A percentile compares a stretch with the other conserved stretches of the same genome.
Evolutionary conservation across 179 eudicot genomes (phyloP).

Genomic region (Silene coronaria): DNA sequence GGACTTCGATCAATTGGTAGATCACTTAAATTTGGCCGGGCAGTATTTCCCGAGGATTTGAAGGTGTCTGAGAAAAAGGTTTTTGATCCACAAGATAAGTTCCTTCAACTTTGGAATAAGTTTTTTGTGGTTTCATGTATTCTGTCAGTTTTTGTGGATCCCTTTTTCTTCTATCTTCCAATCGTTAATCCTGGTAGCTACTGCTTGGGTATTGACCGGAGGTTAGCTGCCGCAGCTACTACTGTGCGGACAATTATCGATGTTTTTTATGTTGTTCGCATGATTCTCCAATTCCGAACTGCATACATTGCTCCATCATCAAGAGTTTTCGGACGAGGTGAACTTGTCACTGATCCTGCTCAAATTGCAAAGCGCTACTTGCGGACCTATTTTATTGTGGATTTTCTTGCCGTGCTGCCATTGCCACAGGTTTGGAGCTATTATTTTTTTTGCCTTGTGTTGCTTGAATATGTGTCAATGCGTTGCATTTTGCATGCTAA

Average conservation of each 20-base stretch:
- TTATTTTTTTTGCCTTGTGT: neutral
- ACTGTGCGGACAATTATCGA: constrained; percentile 78
- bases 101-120: constrained; percentile 75
- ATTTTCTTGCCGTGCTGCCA: constrained; percentile 91
- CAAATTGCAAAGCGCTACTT: constrained; percentile 90
- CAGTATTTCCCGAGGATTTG: constrained; percentile 92
- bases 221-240: constrained; percentile 69
- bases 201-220: constrained; percentile 70
- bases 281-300: constrained; percentile 89
- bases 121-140: constrained; percentile 85
- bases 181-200: constrained; percentile 39
- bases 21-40: constrained; percentile 78
- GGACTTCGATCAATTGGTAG: constrained; percentile 87
- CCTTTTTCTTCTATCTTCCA: constrained; percentile 88
- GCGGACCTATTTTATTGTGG: constrained; percentile 61
- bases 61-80: constrained; percentile 89
- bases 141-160: constrained; percentile 79
- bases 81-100: constrained; percentile 94
- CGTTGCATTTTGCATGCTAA: neutral
- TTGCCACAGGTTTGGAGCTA: constrained; percentile 74
- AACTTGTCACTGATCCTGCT: constrained; percentile 85
- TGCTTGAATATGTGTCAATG: neutral
- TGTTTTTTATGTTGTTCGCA: constrained; percentile 79
- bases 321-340: constrained; percentile 98
- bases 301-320: constrained; percentile 98